Evolutionary conservation across 2,329 filamentous ascomycete genomes (phyloP), one percentile per base, ranked within the genome.

Genomic region (Phyllosticta citrichinensis): DNA sequence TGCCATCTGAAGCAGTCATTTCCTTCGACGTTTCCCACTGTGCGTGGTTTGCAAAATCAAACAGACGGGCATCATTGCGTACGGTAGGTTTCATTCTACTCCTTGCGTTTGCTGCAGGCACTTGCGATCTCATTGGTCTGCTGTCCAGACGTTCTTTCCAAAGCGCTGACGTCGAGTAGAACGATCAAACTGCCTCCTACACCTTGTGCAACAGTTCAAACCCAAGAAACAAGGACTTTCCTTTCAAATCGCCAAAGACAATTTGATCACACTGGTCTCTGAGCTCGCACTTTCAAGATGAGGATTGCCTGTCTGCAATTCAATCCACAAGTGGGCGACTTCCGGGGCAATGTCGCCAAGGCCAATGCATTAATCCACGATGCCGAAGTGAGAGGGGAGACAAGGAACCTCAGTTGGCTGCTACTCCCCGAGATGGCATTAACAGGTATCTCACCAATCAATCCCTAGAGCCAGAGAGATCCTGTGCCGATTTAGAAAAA

Each of bases 401-500:
- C 61, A 22, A 20, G 52, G 9, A 63, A 80, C n/a, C 69, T 92
- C 1, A 87, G 91, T 68, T 78, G 92, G 30, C 77, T 94, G 0
- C 83, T 93, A 0, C 75, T 93, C 0, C 88, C 89, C 0, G 89
- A 93, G 69, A 75, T 93, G 71, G 87, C 89, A 1, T 91, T 93
- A 68, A 81, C 84, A 62, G 87, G 87, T 88, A 73, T 27, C 61
- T 63, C 12, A 12, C 40, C 20, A 24, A 10, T 14, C 40, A 47
- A 33, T 47, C 25, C 52, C 35, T 40, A 55, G 6, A 5, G 17
- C 35, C 35, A 40, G 40, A 22, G 17, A n/a, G 30, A 20, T n/a
- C 17, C 12, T 22, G 14, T n/a, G 35, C 27, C 9, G 17, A 14
- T 24, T 27, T 56, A 22, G 17, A 19, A 22, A 30, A 24, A 14